These are phyloP conservation scores for Santalum album DNA, from an alignment of 164 flowering plant species.

Conservation along the genomic window DNA sequence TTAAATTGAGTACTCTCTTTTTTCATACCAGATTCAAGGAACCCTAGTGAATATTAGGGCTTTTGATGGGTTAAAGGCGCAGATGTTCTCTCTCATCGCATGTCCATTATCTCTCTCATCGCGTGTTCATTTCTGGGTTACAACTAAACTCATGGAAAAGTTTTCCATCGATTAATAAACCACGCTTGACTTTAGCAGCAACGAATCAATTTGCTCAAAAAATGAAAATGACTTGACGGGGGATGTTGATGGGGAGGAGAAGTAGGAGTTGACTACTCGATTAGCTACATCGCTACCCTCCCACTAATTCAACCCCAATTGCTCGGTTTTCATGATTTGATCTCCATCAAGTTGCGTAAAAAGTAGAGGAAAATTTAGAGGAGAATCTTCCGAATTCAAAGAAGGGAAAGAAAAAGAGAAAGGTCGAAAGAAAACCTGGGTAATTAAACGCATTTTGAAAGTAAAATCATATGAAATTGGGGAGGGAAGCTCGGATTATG, in stretches of 20 bases:
- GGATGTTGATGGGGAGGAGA: not conserved
- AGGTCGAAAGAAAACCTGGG: not conserved
- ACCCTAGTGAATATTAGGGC: not conserved
- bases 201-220: not conserved
- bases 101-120: not conserved
- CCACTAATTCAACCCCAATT: not conserved
- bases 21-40: not conserved
- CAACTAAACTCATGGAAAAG: not conserved
- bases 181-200: not conserved
- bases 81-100: not conserved
- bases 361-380: not conserved
- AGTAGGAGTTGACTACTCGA: not conserved
- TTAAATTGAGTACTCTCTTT: not conserved
- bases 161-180: not conserved
- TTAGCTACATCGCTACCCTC: not conserved
- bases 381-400: not conserved
- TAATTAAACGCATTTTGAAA: not conserved
- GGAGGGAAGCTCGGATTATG: no score
- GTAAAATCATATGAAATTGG: not conserved
- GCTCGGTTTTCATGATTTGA: not conserved
- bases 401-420: not conserved
- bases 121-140: not conserved
- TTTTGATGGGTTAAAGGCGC: not conserved
- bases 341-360: not conserved
- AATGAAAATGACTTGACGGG: not conserved